These are phyloP conservation scores for Xanthoconium separans DNA, from an alignment of 1,284 basidiomycete genomes.

Conservation along the genomic window DNA sequence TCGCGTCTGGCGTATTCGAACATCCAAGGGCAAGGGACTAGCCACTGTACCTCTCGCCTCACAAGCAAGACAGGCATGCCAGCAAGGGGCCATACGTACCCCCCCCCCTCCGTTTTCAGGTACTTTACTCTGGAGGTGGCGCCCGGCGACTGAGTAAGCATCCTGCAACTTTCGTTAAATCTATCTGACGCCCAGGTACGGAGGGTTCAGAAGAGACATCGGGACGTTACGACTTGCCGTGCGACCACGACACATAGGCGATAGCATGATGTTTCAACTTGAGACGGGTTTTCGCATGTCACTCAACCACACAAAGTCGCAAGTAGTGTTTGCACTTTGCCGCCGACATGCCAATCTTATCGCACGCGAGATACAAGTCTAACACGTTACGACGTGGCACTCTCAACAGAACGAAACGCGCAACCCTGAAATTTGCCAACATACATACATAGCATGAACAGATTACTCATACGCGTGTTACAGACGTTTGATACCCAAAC, in stretches of 20 bases:
- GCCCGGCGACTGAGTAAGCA: too few species aligned
- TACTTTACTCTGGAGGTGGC: too few species aligned
- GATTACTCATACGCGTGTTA: conserved; percentile 2
- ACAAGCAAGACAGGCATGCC: too few species aligned
- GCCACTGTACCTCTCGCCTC: too few species aligned
- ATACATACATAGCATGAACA: conserved; percentile 1
- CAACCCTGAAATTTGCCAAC: not conserved
- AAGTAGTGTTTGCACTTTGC: not conserved
- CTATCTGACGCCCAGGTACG: too few species aligned
- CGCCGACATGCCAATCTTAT: not conserved
- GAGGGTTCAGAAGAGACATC: too few species aligned
- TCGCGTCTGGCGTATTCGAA: too few species aligned
- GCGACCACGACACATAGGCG: not conserved
- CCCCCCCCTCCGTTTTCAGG: too few species aligned
- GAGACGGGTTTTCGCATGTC: not conserved
- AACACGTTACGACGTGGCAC: not conserved
- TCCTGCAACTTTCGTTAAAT: too few species aligned
- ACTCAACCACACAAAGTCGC: not conserved
- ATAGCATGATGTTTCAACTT: not conserved
- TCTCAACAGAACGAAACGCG: not conserved
- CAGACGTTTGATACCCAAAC: not conserved
- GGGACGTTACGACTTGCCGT: not conserved
- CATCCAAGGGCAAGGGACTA: too few species aligned
- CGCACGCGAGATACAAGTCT: conserved; percentile 2
- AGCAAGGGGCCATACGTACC: too few species aligned